Evolutionary conservation across 192 early-diverging fungal species (phyloP).

Genomic region (Endogone sp.): DNA sequence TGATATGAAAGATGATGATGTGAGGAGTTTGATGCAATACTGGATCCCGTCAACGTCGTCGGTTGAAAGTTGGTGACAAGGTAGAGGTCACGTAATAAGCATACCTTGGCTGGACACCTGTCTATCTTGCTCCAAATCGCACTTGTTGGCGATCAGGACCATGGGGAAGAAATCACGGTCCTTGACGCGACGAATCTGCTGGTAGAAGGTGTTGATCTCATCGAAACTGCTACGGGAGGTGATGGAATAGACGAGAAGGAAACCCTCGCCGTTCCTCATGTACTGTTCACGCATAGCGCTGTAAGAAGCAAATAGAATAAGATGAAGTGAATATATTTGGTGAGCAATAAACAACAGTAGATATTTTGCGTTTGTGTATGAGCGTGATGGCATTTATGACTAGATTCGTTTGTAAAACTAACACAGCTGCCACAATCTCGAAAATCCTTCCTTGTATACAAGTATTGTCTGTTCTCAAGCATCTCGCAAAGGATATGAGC

Average conservation of each 20-base stretch:
- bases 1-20: conserved; percentile 12
- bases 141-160: conserved; percentile 93
- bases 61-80: background rate
- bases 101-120: conserved; percentile 69
- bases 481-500: too few species aligned
- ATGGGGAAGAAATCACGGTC: conserved; percentile 86
- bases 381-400: too few species aligned
- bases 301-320: conserved; percentile 7
- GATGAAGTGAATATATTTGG: too few species aligned
- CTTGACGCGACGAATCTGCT: conserved; percentile 95
- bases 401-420: too few species aligned
- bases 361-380: too few species aligned
- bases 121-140: conserved; percentile 78
- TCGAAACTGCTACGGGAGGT: conserved; percentile 90
- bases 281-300: conserved; percentile 94
- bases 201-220: conserved; percentile 84
- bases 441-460: too few species aligned
- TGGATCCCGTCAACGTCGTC: background rate
- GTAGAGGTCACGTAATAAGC: too few species aligned
- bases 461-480: too few species aligned
- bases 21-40: too few species aligned
- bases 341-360: too few species aligned
- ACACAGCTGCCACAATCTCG: too few species aligned
- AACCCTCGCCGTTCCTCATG: conserved; percentile 93
- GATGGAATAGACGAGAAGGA: conserved; percentile 91